Conservation (phyloP, 2,329 filamentous ascomycete species). For the Chalara sp. region DNA sequence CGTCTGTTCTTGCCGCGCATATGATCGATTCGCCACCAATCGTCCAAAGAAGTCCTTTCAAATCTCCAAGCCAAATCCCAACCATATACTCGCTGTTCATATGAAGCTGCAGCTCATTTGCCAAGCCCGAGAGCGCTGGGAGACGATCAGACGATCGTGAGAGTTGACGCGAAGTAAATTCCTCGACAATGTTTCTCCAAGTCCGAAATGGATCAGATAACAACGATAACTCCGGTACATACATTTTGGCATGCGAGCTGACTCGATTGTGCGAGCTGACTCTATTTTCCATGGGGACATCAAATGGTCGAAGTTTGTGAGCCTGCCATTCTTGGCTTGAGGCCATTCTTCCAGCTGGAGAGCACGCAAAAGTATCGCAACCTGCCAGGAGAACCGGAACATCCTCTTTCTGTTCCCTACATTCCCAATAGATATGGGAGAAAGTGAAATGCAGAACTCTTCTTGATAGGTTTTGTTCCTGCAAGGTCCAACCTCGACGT, state of each 20-base stretch:
- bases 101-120: neutral
- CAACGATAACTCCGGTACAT: neutral
- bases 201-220: neutral
- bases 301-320: neutral
- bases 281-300: neutral
- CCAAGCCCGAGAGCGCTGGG: neutral
- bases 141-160: neutral
- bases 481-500: neutral
- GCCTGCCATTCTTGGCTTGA: neutral
- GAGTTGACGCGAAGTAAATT: neutral
- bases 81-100: neutral
- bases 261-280: neutral
- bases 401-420: neutral
- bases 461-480: neutral
- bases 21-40: neutral
- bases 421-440: neutral
- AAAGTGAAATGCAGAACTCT: neutral
- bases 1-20: neutral
- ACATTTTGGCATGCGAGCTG: too few species aligned
- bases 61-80: neutral
- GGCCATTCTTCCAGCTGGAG: neutral
- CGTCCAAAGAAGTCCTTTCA: neutral
- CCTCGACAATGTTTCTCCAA: neutral
- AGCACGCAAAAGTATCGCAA: neutral
- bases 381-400: neutral